phyloP scores from a whole-genome alignment of 1,284 basidiomycete species.

The Marasmius sp. region DNA sequence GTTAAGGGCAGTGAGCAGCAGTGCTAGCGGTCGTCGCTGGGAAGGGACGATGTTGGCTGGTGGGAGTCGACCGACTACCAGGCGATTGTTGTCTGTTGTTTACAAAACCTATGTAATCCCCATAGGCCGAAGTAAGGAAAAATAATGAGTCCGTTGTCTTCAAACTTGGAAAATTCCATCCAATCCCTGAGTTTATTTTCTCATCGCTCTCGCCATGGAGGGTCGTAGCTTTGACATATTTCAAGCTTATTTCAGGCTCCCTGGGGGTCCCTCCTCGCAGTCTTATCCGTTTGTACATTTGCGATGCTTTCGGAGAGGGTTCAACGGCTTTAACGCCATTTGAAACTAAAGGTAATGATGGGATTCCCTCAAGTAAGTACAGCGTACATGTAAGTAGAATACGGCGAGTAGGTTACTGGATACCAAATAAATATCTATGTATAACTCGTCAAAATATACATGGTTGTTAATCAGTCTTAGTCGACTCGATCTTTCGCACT shows the following conservation, averaged over 20 bases:
- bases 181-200: too few relatives aligned
- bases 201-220: neutral
- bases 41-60: neutral
- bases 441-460: too few relatives aligned
- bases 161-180: too few relatives aligned
- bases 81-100: neutral
- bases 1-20: neutral
- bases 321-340: neutral
- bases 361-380: neutral
- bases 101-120: neutral
- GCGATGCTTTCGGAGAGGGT: neutral
- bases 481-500: neutral
- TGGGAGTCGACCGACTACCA: neutral
- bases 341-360: neutral
- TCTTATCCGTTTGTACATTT: neutral
- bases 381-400: neutral
- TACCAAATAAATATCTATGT: neutral
- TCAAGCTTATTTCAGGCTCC: neutral
- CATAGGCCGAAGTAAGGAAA: neutral
- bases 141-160: neutral
- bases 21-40: neutral
- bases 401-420: neutral
- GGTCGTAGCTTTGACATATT: neutral
- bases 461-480: slow-evolving; percentile 20
- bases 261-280: neutral